Base-by-base conservation (phyloP, 106 monocot genomes). In the Cymbidium sinense region DNA sequence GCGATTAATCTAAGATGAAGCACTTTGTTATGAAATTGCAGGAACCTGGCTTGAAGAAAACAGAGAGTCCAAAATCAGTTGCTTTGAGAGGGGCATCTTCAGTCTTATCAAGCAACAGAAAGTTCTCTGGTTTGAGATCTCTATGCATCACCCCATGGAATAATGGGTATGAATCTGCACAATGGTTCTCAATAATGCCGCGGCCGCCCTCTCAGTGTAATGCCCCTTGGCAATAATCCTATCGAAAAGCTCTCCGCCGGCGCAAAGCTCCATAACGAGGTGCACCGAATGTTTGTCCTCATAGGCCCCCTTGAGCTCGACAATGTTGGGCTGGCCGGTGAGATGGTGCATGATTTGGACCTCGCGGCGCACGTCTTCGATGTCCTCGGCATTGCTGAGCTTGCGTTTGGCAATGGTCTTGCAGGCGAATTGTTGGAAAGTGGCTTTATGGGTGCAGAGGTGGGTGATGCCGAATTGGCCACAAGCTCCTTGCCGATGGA, bases 271-370 rank as follows among this genome's bases (percentile, higher is more conserved):
- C 86, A 87, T 87, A 15, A 87, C 83, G 6, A 87, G 54, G 37
- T 87, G 86, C 70, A 87, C 86, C 2, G 87, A 87, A 21, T 87
- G 85, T 80, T 90, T 90, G 76, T 90, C 90, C 76, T 90, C 90
- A 21, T 81, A 90, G 18, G 79, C 91, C 25, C 88, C 85, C 65
- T 79, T 81, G 65, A 86, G 79, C 74, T 85, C 90, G 15, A 90
- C 90, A 11, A 90, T 81, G 65, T 90, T 90, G 30, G 85, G 85
- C 37, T 90, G 90, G 5, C 90, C 90, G 7, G 90, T 82, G 39
- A 90, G 83, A 39, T 90, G 90, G 87, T 90, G 77, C 90, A 90
- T 90, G 50, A 90, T 90, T 70, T 87, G 87, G 4, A 90, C 90
- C 83, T 90, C 90, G 37, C 90, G 64, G 1, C 90, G 80, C 0